phyloP scores from a whole-genome alignment of 2,329 filamentous ascomycete species.

The Whalleya microplaca region DNA sequence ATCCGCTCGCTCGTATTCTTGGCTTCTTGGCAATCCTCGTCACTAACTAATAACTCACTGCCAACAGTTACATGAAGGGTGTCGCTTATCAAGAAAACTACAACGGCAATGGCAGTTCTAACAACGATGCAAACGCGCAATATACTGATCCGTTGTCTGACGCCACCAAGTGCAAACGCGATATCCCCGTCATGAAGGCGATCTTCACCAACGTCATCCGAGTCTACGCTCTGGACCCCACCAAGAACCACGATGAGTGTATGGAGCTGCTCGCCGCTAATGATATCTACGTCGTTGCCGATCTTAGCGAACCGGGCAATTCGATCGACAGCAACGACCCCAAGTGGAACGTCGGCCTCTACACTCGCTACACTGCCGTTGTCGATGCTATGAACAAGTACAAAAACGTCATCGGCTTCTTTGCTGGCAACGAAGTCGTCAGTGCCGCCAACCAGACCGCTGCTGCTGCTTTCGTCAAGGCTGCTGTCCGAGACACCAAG shows the following conservation, averaged over 20 bases:
- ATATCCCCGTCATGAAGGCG: constrained; percentile 78
- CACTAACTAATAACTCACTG: constrained; percentile 26
- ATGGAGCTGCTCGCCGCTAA: constrained; percentile 82
- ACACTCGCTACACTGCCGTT: constrained; percentile 79
- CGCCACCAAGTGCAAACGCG: constrained; percentile 72
- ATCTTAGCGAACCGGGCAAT: constrained; percentile 77
- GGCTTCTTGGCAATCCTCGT: constrained; percentile 15
- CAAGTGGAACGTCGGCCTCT: constrained; percentile 78
- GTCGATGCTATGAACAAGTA: constrained; percentile 82
- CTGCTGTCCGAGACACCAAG: constrained; percentile 95
- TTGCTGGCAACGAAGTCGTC: constrained; percentile 96
- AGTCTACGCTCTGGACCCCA: constrained; percentile 90
- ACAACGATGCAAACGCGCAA: constrained; percentile 46
- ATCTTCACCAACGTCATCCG: constrained; percentile 91
- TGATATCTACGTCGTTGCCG: constrained; percentile 94
- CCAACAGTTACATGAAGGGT: constrained; percentile 74
- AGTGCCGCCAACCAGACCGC: constrained; percentile 87
- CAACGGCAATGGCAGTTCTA: constrained; percentile 52
- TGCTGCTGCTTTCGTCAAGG: constrained; percentile 95
- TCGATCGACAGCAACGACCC: constrained; percentile 87
- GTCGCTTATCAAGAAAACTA: constrained; percentile 92
- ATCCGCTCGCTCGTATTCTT: too few species aligned
- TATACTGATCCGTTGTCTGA: constrained; percentile 88
- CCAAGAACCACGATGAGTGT: constrained; percentile 76
- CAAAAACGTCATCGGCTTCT: constrained; percentile 94